phyloP scores from a whole-genome alignment of 2,329 filamentous ascomycete genomes.

The Ascochyta rabiei region DNA sequence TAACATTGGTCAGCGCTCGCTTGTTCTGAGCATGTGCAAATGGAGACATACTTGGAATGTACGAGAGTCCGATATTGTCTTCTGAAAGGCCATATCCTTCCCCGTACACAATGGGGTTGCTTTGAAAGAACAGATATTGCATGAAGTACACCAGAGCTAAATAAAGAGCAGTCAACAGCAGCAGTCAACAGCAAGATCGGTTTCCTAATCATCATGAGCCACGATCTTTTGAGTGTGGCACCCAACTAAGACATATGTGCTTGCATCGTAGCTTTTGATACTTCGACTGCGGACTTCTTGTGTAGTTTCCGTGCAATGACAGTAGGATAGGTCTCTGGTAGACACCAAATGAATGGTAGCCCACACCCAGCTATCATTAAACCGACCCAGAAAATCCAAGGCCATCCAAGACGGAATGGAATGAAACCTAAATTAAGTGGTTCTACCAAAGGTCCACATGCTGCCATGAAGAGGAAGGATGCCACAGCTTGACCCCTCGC shows the following conservation, averaged over 20 bases:
- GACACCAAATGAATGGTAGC: slow-evolving; percentile 60
- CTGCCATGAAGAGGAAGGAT: slow-evolving; percentile 55
- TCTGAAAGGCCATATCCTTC: neutral
- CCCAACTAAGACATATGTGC: neutral
- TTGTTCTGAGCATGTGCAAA: no score
- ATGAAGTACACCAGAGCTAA: slow-evolving; percentile 65
- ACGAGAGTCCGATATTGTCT: neutral
- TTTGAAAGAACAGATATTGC: slow-evolving; percentile 74
- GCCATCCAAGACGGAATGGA: slow-evolving; percentile 62
- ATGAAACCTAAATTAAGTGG: slow-evolving; percentile 68
- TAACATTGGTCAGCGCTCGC: neutral
- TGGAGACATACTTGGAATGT: slow-evolving; percentile 3
- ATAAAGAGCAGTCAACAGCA: slow-evolving; percentile 70
- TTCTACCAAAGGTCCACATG: slow-evolving; percentile 65
- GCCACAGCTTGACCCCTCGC: slow-evolving; percentile 66
- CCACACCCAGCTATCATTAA: slow-evolving; percentile 68
- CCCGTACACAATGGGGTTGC: slow-evolving; percentile 68
- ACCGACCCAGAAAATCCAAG: slow-evolving; percentile 72
- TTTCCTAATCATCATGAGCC: slow-evolving; percentile 67
- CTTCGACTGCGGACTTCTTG: neutral
- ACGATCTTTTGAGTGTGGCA: slow-evolving; percentile 1
- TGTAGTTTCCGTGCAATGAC: slow-evolving; percentile 24
- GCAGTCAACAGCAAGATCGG: slow-evolving; percentile 73
- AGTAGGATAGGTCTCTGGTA: slow-evolving; percentile 56
- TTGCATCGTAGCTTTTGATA: neutral